A percentile compares a stretch with the other conserved stretches of the same genome.
These are phyloP conservation scores for Phialophora verrucosa DNA, from an alignment of 2,329 filamentous ascomycete genomes.

Conservation along the genomic window DNA sequence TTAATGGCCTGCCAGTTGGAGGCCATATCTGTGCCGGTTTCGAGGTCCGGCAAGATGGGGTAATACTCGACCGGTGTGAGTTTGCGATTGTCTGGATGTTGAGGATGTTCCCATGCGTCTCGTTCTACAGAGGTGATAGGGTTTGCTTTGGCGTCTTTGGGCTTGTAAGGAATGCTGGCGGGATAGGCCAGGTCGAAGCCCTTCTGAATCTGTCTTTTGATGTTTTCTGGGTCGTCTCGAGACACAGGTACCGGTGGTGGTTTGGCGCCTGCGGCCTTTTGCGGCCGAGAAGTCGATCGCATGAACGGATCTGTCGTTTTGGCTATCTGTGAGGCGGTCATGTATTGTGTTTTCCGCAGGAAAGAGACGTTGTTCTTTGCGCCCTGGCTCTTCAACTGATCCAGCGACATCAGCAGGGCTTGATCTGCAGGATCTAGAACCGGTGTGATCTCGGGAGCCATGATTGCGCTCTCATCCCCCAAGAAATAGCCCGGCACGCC, in stretches of 20 bases:
- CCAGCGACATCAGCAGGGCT: slow-evolving; percentile 79
- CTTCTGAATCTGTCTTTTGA: slow-evolving; percentile 66
- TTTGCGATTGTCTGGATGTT: slow-evolving; percentile 63
- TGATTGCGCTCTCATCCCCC: slow-evolving; percentile 90
- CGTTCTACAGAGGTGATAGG: slow-evolving; percentile 52
- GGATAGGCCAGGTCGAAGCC: slow-evolving; percentile 70
- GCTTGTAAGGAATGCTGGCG: slow-evolving; percentile 61
- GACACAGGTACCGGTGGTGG: slow-evolving; percentile 46
- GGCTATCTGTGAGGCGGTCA: slow-evolving; percentile 52
- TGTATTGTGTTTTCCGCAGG: slow-evolving; percentile 94
- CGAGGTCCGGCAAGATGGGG: slow-evolving; percentile 66
- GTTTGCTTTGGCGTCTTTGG: slow-evolving; percentile 39
- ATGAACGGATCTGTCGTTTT: slow-evolving; percentile 44
- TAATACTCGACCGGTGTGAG: slow-evolving; percentile 65
- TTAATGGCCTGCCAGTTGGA: slow-evolving; percentile 64
- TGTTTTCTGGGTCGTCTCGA: slow-evolving; percentile 64
- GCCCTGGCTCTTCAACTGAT: slow-evolving; percentile 83
- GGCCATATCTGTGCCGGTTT: slow-evolving; percentile 64
- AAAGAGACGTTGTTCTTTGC: slow-evolving; percentile 80
- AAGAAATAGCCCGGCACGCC: slow-evolving; percentile 95
- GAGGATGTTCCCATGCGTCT: slow-evolving; percentile 65
- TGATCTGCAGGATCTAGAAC: slow-evolving; percentile 82
- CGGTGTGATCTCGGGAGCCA: slow-evolving; percentile 73
- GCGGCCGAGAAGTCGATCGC: slow-evolving; percentile 19
- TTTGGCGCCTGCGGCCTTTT: slow-evolving; percentile 26